Percentiles rank a stretch among this genome's conserved stretches.
phyloP scores from a whole-genome alignment of 2,329 filamentous ascomycete genomes.

The Beauveria bassiana region DNA sequence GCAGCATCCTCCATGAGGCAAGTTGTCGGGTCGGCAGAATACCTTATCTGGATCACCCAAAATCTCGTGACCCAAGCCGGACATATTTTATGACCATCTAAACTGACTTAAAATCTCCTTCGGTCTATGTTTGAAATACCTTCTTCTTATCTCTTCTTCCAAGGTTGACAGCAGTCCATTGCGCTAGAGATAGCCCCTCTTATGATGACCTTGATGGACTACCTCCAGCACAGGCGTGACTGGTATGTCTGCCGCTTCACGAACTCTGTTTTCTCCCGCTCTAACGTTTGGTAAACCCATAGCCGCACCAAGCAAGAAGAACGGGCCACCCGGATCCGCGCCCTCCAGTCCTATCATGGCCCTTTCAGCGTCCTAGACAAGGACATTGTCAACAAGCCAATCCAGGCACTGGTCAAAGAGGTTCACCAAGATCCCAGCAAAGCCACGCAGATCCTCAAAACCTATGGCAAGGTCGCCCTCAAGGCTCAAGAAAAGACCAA shows the following conservation, averaged over 20 bases:
- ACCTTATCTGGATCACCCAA: neutral
- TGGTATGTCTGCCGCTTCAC: constrained; percentile 41
- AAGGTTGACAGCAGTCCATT: neutral
- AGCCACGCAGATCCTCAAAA: constrained; percentile 67
- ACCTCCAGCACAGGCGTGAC: constrained; percentile 62
- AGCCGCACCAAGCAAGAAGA: constrained; percentile 77
- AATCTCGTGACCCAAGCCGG: constrained; percentile 1
- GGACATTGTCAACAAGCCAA: constrained; percentile 62
- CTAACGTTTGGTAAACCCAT: neutral
- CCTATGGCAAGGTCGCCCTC: constrained; percentile 80
- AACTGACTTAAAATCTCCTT: neutral
- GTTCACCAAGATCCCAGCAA: constrained; percentile 62
- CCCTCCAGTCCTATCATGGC: constrained; percentile 57
- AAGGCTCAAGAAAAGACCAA: constrained; percentile 83
- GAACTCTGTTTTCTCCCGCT: too few species aligned
- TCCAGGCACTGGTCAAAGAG: constrained; percentile 68
- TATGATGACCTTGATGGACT: constrained; percentile 35
- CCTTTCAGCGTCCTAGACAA: constrained; percentile 58
- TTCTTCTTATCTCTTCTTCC: neutral
- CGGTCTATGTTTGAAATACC: neutral
- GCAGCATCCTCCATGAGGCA: neutral
- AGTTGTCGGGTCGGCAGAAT: too few species aligned
- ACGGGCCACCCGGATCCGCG: constrained; percentile 60
- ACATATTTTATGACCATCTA: neutral
- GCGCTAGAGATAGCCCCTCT: neutral